Evolutionary conservation across 768 basidiomycete species (phyloP).

Genomic region (Asterophora lycoperdoides): DNA sequence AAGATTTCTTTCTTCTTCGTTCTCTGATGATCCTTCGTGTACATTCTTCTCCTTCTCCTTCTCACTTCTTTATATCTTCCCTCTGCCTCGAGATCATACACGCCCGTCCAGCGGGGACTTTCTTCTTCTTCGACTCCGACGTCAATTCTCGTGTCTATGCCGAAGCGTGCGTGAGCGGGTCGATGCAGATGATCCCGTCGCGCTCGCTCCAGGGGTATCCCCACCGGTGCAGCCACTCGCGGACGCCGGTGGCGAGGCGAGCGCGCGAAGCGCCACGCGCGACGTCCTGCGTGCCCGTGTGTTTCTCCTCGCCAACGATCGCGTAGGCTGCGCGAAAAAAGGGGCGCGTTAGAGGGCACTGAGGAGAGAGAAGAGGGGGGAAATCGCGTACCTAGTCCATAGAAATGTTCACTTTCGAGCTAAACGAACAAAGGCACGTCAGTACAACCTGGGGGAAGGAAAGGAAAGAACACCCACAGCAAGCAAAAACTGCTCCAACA

Average conservation of each 20-base stretch:
- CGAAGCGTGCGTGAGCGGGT: constrained; percentile 69
- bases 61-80: not conserved
- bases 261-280: constrained; percentile 77
- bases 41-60: not conserved
- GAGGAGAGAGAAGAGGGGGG: not conserved
- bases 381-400: constrained; percentile 70
- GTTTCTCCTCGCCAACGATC: constrained; percentile 94
- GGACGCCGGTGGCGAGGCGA: constrained; percentile 80
- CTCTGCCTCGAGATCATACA: not conserved
- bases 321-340: constrained; percentile 57
- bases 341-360: not conserved
- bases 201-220: constrained; percentile 95
- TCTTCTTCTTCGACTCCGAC: too few species aligned
- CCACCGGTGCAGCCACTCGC: constrained; percentile 91
- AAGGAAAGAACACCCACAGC: constrained; percentile 55
- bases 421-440: constrained; percentile 23
- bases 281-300: constrained; percentile 86
- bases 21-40: not conserved
- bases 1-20: not conserved
- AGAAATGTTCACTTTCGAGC: constrained; percentile 86
- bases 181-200: constrained; percentile 87
- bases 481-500: constrained; percentile 83
- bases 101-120: not conserved
- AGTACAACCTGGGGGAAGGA: constrained; percentile 2
- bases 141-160: constrained; percentile 26